These are phyloP conservation scores for Hyphodiscus sp. DNA, from an alignment of 2,329 filamentous ascomycete species.

Conservation along the genomic window DNA sequence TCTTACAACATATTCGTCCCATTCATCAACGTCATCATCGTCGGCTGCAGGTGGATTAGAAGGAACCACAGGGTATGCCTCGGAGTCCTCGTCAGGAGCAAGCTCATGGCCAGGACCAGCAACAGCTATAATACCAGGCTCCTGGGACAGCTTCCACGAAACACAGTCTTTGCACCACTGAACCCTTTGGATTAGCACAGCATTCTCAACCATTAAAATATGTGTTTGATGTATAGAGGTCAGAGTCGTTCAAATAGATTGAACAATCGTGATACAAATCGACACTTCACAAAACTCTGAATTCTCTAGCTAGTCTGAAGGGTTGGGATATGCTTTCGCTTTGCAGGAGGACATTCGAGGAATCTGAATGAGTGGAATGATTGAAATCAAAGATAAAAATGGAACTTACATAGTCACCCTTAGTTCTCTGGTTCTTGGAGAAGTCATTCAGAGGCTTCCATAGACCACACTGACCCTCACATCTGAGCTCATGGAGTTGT, in stretches of 20 bases:
- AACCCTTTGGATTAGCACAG: not conserved
- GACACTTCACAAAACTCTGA: no score
- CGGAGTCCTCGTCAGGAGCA: conserved; percentile 15
- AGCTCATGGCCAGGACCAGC: conserved; percentile 16
- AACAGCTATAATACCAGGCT: conserved; percentile 11
- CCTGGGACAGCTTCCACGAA: conserved; percentile 16
- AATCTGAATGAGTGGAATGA: no score
- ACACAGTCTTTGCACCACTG: conserved; percentile 36
- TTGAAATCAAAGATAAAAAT: not conserved
- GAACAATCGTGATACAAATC: no score
- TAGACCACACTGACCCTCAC: conserved; percentile 37
- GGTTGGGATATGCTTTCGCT: no score
- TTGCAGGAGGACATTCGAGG: no score
- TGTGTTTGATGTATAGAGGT: no score
- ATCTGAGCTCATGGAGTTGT: conserved; percentile 40
- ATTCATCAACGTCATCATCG: no score
- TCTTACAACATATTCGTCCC: not conserved
- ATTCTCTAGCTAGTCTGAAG: no score
- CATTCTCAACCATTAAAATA: not conserved
- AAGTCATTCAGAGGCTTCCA: conserved; percentile 42
- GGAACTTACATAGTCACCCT: conserved; percentile 33
- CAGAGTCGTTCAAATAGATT: no score
- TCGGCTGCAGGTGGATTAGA: no score
- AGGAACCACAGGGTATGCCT: no score
- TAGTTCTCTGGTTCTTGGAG: conserved; percentile 38